Conservation (phyloP, 2,329 filamentous ascomycete genomes). For the Orbilia ellipsospora region DNA sequence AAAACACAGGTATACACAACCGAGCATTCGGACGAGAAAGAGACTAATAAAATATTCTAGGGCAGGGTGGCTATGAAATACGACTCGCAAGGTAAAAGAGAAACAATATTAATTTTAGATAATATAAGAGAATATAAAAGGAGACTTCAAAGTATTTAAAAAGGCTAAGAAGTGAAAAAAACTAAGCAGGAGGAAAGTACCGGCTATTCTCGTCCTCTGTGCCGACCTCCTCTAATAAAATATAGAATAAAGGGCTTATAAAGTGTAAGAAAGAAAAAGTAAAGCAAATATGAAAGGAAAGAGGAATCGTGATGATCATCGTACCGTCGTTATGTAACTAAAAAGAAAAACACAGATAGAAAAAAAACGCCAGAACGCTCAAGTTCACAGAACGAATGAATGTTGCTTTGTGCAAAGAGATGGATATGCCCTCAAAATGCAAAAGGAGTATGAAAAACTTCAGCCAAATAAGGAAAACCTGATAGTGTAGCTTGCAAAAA, state of each 20-base stretch:
- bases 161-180: slow-evolving; percentile 2
- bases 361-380: slow-evolving; percentile 53
- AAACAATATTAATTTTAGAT: slow-evolving; percentile 30
- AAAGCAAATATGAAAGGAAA: slow-evolving; percentile 13
- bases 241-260: slow-evolving; percentile 14
- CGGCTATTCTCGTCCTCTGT: slow-evolving; percentile 1
- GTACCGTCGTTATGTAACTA: slow-evolving; percentile 53
- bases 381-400: slow-evolving; percentile 39
- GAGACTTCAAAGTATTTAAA: background rate
- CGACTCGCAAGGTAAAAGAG: slow-evolving; percentile 3
- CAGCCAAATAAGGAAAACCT: background rate
- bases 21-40: slow-evolving; percentile 6
- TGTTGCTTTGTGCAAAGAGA: slow-evolving; percentile 39
- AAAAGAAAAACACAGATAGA: slow-evolving; percentile 7
- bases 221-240: slow-evolving; percentile 13
- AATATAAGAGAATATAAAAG: slow-evolving; percentile 2
- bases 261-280: background rate
- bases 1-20: slow-evolving; percentile 26
- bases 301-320: slow-evolving; percentile 45
- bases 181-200: background rate
- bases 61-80: too few relatives aligned
- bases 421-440: slow-evolving; percentile 27
- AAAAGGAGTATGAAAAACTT: slow-evolving; percentile 20
- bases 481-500: background rate
- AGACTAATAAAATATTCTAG: background rate